Evolutionary conservation across 352 stramenopile genomes (phyloP), one percentile per base, ranked within the genome.

Genomic region (Salisapilia sapeloensis): DNA sequence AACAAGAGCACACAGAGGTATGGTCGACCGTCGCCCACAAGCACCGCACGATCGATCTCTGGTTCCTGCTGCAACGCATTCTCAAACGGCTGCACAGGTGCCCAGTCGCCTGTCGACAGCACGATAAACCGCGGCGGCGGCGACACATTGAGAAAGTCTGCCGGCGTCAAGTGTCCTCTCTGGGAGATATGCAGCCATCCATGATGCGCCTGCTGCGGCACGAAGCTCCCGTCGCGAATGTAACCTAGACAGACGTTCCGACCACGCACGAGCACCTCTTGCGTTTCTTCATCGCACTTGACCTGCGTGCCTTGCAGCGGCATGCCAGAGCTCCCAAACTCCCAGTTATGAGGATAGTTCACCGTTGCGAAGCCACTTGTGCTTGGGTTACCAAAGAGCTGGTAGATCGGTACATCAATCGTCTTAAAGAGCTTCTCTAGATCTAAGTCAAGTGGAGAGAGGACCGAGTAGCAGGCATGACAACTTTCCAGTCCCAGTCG

Each of bases 341-440:
- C 66, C 62, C 70, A 89, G 16, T 53, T 48, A 35, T 82, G 57
- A 2, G 70, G 64, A 34, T 59, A 83, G 38, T 83, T 89, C 31
- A 85, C 57, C 2, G 66, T 42, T 2, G 60, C 61, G 18, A 89
- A 81, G 18, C 74, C 74, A 13, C 48, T 69, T 7, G 66, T 75
- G 36, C 84, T 70, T 11, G 63, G 41, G 4, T 54, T 66, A 3
- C 74, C 74, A 34, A 72, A 78, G 9, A 83, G 48, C 40, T 82
- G 67, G 40, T 84, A 89, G 20, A 89, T 75, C 6, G 72, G 72
- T 3, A 80, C 64, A 42, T 84, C 72, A 21, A 87, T 75, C 1
- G 63, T 85, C 51, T 80, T 78, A 38, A 87, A 87, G 1, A 87
- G 53, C 40, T 64, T 64, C 33, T 81, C 65, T 4, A 83, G 64